These are phyloP conservation scores for Fusarium succisae DNA, from an alignment of 2,329 filamentous ascomycete species.

Conservation along the genomic window DNA sequence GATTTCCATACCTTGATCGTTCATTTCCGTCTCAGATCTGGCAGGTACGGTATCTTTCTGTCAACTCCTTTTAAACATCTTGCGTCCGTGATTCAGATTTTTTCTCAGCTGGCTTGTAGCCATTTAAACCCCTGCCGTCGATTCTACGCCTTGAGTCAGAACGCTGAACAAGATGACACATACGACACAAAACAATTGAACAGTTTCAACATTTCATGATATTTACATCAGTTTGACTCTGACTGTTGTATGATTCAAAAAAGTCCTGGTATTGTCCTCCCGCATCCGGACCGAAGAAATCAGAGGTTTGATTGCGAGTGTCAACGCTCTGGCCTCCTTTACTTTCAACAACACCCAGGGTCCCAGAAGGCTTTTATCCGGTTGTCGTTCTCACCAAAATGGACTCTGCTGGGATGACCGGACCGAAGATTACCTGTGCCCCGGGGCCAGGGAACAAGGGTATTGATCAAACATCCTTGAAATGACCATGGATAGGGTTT, in stretches of 20 bases:
- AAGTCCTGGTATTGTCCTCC: slow-evolving; percentile 1
- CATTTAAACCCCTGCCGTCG: slow-evolving; percentile 11
- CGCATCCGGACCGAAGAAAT: slow-evolving; percentile 25
- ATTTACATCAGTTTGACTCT: background rate
- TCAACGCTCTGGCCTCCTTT: slow-evolving; percentile 30
- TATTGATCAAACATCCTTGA: slow-evolving; percentile 30
- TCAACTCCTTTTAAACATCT: slow-evolving; percentile 13
- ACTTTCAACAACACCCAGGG: slow-evolving; percentile 20
- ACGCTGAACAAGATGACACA: background rate
- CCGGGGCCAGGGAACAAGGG: slow-evolving; percentile 29
- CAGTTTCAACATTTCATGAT: background rate
- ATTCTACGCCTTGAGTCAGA: slow-evolving; percentile 6
- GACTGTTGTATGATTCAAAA: background rate
- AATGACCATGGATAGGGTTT: slow-evolving; percentile 37
- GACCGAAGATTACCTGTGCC: slow-evolving; percentile 41
- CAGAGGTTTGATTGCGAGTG: slow-evolving; percentile 37
- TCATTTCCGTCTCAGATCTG: slow-evolving; percentile 39
- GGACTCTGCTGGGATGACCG: slow-evolving; percentile 31
- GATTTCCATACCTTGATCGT: slow-evolving; percentile 30
- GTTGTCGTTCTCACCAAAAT: slow-evolving; percentile 32
- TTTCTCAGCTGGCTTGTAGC: slow-evolving; percentile 1
- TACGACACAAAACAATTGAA: slow-evolving; percentile 1
- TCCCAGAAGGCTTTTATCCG: slow-evolving; percentile 38
- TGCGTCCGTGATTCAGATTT: slow-evolving; percentile 15
- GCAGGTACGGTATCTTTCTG: slow-evolving; percentile 1